phyloP scores from a whole-genome alignment of 176 grass and related monocot genomes.

The Tillandsia leiboldiana region DNA sequence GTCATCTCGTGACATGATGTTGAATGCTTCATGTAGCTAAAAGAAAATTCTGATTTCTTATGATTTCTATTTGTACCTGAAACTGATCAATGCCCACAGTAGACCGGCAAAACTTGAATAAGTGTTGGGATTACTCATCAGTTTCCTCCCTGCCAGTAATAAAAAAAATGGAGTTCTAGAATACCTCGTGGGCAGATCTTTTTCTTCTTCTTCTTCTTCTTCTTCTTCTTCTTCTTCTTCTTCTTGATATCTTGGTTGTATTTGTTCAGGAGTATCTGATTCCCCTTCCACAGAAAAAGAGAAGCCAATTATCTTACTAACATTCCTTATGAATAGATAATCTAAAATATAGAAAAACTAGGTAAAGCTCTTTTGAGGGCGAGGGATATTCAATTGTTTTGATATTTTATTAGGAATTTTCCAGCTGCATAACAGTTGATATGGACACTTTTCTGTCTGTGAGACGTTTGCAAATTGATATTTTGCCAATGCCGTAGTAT shows the following conservation, averaged over 20 bases:
- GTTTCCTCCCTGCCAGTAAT: constrained; percentile 44
- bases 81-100: constrained; percentile 70
- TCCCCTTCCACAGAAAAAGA: constrained; percentile 38
- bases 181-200: constrained; percentile 43
- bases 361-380: background rate
- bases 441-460: too few relatives aligned
- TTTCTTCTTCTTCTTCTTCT: constrained; percentile 24
- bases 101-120: constrained; percentile 56
- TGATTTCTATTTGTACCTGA: constrained; percentile 42
- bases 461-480: too few relatives aligned
- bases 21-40: constrained; percentile 3
- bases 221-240: too few relatives aligned
- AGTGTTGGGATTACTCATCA: constrained; percentile 74
- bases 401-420: too few relatives aligned
- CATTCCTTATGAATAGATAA: background rate
- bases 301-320: constrained; percentile 10
- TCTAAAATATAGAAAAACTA: constrained; percentile 1
- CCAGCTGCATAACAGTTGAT: too few relatives aligned
- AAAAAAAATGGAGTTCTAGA: constrained; percentile 33
- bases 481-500: too few relatives aligned
- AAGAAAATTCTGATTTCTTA: constrained; percentile 11
- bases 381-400: too few relatives aligned
- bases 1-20: background rate
- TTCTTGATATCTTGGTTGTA: constrained; percentile 24
- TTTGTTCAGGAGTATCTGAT: constrained; percentile 23